phyloP scores from a whole-genome alignment of 1,284 basidiomycete species.

The Garcileccinum viscosum region DNA sequence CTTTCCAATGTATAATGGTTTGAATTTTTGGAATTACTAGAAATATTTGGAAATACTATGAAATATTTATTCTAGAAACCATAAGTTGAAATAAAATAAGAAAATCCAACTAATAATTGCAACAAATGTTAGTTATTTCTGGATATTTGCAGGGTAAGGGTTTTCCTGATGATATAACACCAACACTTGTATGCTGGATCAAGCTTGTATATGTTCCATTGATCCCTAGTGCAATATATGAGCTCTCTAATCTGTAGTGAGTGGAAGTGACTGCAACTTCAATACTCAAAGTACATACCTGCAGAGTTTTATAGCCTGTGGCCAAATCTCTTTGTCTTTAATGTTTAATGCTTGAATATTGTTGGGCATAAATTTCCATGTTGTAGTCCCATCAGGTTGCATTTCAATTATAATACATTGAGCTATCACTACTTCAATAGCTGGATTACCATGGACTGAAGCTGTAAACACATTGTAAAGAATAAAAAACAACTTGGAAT shows the following conservation, averaged over 20 bases:
- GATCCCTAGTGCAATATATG: slow-evolving; percentile 6
- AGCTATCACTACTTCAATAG: background rate
- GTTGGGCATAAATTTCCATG: background rate
- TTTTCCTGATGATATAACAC: too few relatives aligned
- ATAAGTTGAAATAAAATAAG: too few relatives aligned
- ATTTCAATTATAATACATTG: background rate
- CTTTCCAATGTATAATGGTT: too few relatives aligned
- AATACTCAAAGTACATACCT: background rate
- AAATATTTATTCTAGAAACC: too few relatives aligned
- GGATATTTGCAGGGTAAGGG: too few relatives aligned
- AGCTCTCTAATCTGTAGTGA: background rate
- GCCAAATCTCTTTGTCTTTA: background rate
- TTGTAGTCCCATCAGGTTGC: background rate
- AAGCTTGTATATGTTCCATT: slow-evolving; percentile 13
- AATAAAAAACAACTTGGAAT: background rate
- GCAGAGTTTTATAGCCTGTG: background rate
- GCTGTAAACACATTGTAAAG: background rate
- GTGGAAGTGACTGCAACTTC: background rate
- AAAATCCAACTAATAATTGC: too few relatives aligned
- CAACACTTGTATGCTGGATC: slow-evolving; percentile 2
- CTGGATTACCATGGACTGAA: background rate
- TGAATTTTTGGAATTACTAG: too few relatives aligned
- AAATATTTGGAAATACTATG: too few relatives aligned
- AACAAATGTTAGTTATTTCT: too few relatives aligned
- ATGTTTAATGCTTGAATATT: background rate